Percentiles rank a stretch among this genome's conserved stretches.
Evolutionary conservation across 345 rosid species (phyloP).

Genomic region (Sonneratia alba): DNA sequence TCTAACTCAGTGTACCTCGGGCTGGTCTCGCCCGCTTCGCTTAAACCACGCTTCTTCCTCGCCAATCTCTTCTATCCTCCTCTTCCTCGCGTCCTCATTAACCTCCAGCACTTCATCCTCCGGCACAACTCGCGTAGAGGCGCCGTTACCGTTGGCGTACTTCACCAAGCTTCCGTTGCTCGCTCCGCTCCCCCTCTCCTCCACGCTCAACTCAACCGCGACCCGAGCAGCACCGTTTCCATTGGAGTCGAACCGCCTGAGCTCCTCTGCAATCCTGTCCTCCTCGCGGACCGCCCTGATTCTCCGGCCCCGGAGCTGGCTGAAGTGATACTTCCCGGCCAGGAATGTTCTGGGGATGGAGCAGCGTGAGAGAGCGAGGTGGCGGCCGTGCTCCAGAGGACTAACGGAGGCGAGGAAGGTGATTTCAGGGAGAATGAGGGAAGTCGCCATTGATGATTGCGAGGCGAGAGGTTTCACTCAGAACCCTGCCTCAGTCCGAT

Average conservation of each 20-base stretch:
- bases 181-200: slow-evolving; percentile 22
- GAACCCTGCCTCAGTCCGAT: slow-evolving; percentile 10
- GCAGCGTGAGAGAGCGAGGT: not conserved
- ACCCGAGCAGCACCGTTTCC: slow-evolving; percentile 12
- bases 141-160: slow-evolving; percentile 49
- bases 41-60: slow-evolving; percentile 97
- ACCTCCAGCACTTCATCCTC: slow-evolving; percentile 9
- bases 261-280: slow-evolving; percentile 20
- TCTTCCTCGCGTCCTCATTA: slow-evolving; percentile 63
- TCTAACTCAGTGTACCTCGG: slow-evolving; percentile 33
- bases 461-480: slow-evolving; percentile 2
- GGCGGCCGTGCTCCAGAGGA: slow-evolving; percentile 9
- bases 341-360: slow-evolving; percentile 19
- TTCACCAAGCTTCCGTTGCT: slow-evolving; percentile 52
- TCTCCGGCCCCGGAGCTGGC: slow-evolving; percentile 33
- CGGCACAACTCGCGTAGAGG: slow-evolving; percentile 15
- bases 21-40: slow-evolving; percentile 26
- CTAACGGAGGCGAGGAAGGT: slow-evolving; percentile 25
- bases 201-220: slow-evolving; percentile 20
- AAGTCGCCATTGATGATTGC: slow-evolving; percentile 32
- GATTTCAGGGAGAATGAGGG: slow-evolving; percentile 37
- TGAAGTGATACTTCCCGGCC: slow-evolving; percentile 10
- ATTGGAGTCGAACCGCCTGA: slow-evolving; percentile 1
- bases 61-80: slow-evolving; percentile 88
- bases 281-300: slow-evolving; percentile 43